Evolutionary conservation across 495 filamentous ascomycete species (phyloP).

Genomic region (Stereocaulon alpinum): DNA sequence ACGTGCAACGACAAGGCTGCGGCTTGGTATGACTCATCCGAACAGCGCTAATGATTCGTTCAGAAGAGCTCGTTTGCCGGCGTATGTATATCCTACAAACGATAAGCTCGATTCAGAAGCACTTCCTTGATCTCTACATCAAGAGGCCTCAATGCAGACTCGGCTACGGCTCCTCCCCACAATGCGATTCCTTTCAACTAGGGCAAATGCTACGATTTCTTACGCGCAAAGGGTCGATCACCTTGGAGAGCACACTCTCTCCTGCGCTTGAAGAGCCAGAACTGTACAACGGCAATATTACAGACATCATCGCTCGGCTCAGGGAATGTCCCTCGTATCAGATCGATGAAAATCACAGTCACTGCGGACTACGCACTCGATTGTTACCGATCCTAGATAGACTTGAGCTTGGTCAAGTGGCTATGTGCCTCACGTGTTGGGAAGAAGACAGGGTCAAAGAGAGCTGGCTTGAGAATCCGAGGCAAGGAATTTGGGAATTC

Average conservation of each 20-base stretch:
- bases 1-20: neutral
- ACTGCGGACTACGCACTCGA: slow-evolving; percentile 63
- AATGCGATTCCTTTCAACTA: slow-evolving; percentile 79
- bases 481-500: slow-evolving; percentile 8
- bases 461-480: slow-evolving; percentile 22
- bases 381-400: slow-evolving; percentile 58
- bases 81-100: slow-evolving; percentile 63
- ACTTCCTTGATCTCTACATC: slow-evolving; percentile 61
- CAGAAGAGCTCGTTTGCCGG: slow-evolving; percentile 63
- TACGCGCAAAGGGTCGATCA: slow-evolving; percentile 32
- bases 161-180: slow-evolving; percentile 60
- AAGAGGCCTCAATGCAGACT: slow-evolving; percentile 52
- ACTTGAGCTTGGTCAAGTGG: slow-evolving; percentile 27
- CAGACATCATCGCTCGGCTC: slow-evolving; percentile 41
- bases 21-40: neutral
- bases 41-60: slow-evolving; percentile 4
- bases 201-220: slow-evolving; percentile 83
- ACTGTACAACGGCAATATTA: slow-evolving; percentile 33
- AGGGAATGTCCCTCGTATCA: slow-evolving; percentile 65
- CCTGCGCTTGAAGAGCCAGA: slow-evolving; percentile 18
- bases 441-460: slow-evolving; percentile 12
- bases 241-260: slow-evolving; percentile 28
- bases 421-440: slow-evolving; percentile 22
- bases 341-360: slow-evolving; percentile 63
- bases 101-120: slow-evolving; percentile 60